These are phyloP conservation scores for Mycena venus DNA, from an alignment of 768 basidiomycete species.

Conservation along the genomic window DNA sequence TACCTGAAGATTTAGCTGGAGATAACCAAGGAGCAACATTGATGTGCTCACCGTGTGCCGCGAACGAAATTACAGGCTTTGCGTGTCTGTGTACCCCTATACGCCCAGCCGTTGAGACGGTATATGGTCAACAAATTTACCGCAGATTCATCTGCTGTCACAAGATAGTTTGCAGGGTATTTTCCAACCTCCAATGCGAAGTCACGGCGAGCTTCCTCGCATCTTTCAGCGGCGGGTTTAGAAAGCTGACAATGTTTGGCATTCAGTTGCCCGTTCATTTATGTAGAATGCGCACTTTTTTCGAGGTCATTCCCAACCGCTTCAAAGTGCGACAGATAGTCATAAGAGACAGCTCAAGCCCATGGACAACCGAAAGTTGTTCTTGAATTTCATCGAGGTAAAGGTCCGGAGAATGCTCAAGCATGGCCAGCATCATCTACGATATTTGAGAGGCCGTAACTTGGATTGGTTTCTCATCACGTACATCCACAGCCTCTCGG, in stretches of 20 bases:
- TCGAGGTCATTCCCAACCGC: slow-evolving; percentile 25
- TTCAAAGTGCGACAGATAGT: slow-evolving; percentile 34
- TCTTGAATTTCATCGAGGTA: slow-evolving; percentile 37
- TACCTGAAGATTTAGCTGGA: background rate
- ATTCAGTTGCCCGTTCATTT: background rate
- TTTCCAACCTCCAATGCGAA: background rate
- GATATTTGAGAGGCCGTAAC: background rate
- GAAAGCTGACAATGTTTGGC: slow-evolving; percentile 21
- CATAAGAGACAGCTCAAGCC: slow-evolving; percentile 25
- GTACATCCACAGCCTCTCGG: slow-evolving; percentile 23
- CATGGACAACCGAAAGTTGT: slow-evolving; percentile 16
- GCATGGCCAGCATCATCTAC: slow-evolving; percentile 34
- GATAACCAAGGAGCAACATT: background rate
- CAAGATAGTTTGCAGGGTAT: background rate
- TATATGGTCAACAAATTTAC: background rate
- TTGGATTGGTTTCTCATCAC: background rate
- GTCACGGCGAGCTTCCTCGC: background rate
- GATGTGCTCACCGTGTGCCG: background rate
- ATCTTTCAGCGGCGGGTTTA: slow-evolving; percentile 18
- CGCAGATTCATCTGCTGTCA: background rate
- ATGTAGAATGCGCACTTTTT: slow-evolving; percentile 6
- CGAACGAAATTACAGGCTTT: background rate
- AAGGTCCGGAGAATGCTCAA: slow-evolving; percentile 36
- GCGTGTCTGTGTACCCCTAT: background rate
- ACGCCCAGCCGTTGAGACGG: background rate